Percentiles rank a stretch among this genome's conserved stretches.
Evolutionary conservation across 108 stramenopile species (phyloP).

Genomic region (Skeletonema costatum): DNA sequence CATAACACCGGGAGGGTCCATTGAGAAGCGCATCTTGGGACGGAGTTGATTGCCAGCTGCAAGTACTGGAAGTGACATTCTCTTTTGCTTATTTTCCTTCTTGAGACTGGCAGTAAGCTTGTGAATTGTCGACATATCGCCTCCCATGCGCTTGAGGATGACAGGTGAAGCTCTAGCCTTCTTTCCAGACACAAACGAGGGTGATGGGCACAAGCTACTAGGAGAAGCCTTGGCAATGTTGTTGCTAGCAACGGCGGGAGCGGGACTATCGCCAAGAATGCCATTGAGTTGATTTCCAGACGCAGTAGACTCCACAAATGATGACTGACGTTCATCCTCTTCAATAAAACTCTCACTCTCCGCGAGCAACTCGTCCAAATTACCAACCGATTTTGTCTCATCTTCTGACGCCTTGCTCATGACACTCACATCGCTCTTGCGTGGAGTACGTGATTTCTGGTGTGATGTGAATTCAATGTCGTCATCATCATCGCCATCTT

Average conservation of each 20-base stretch:
- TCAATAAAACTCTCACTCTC: constrained; percentile 3
- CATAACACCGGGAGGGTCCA: not conserved
- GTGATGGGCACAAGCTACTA: constrained; percentile 34
- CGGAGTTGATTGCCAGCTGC: constrained; percentile 1
- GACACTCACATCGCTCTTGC: not conserved
- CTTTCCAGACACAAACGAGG: constrained; percentile 41
- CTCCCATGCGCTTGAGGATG: constrained; percentile 36
- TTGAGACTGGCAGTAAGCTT: constrained; percentile 40
- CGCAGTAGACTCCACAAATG: constrained; percentile 25
- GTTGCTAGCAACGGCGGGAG: not conserved
- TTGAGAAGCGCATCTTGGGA: not conserved
- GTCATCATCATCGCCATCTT: constrained; percentile 8
- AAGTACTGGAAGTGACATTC: constrained; percentile 24
- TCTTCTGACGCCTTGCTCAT: constrained; percentile 3
- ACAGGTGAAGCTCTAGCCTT: constrained; percentile 10
- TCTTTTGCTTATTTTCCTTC: constrained; percentile 24
- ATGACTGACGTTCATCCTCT: constrained; percentile 5
- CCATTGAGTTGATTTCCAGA: constrained; percentile 17
- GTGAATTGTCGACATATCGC: constrained; percentile 35
- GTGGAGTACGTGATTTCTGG: not conserved
- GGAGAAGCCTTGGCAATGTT: not conserved
- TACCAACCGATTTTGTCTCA: constrained; percentile 2
- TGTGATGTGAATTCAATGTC: constrained; percentile 20
- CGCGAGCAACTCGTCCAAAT: not conserved
- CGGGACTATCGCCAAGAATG: constrained; percentile 1